Base-by-base conservation (phyloP, 805 yeast species). In the Metschnikowia arizonensis region DNA sequence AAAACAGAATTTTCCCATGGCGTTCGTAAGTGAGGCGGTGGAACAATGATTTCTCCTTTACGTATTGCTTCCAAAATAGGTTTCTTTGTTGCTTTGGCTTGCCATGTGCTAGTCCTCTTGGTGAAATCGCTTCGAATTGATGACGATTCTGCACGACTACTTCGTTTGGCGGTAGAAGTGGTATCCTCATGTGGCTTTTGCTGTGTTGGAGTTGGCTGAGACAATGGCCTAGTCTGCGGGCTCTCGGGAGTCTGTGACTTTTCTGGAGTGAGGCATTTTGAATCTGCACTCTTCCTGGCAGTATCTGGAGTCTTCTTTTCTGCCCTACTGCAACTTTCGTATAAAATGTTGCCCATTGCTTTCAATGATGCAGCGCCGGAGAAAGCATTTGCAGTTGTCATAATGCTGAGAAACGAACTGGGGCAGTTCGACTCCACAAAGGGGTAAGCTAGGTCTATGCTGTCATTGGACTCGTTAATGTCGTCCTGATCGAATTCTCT, bases 1-100 rank as follows among this genome's bases (percentile, higher is more conserved):
- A 66, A 33, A 4, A 70, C 58, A 1, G 73, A 67, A 31, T 57
- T 50, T 42, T 62, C 63, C 50, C 65, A 61, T 2, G 55, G 50
- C 5, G 58, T 53, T 15, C 53, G 33, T 19, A 49, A 42, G 17
- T 44, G 44, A 32, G 33, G 47, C 1, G 50, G 51, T 3, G 57
- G 57, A 8, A 47, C 29, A 10, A 39, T 28, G 10, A 30, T 21
- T 15, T 31, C 42, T 9, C 42, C 34, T 15, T 39, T 29, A 3
- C 23, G 21, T 5, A 39, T 39, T 2, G 42, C 19, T 26, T 39
- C 35, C 26, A 31, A 26, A 3, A 37, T 18, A 18, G 32, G 14
- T 18, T 37, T 28, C 9, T 18, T 18, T 9, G 33, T 5, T 7
- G 33, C 10, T 2, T 12, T 19, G 5, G 33, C 8, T 37, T 37